Base-by-base conservation (phyloP, 2,329 filamentous ascomycete genomes). In the Aspergillus jensenii region DNA sequence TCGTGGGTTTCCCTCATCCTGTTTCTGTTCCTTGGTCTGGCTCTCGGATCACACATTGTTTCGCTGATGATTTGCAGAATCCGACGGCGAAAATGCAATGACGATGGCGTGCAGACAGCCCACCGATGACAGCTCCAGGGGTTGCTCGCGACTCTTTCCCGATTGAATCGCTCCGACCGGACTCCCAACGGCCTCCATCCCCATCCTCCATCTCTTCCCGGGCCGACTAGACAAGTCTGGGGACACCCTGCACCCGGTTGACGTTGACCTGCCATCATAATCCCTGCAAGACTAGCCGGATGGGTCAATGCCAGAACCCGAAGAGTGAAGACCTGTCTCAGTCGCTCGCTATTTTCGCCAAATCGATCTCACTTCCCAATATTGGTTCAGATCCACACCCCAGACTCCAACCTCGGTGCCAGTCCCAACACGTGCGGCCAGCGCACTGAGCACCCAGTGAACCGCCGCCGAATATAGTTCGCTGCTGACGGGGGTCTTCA, bases 71-170 rank as follows among this genome's bases (percentile, higher is more conserved):
- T 50, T 50, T 19, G 17, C 33, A 50, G 33, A 15, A 35, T 48
- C 12, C 31, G 9, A 35, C 14, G 25, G 27, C 15, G 21, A n/a
- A 37, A n/a, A 37, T 37, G 35, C 35, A 7, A 37, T 37, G 35
- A 14, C 35, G 35, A 37, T 37, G 14, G 35, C 35, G 15, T 37
- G 35, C 35, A 37, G 35, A 37, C 35, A 37, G 35, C 44, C 44
- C 43, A 44, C 41, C 21, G 41, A 6, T 37, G 17, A 49, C 9
- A 12, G 27, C 27, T 9, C 27, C 27, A 11, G 21, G 21, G 21
- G 27, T 14, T 4, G 23, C 49, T 52, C 49, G 49, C 49, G 39
- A 52, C n/a, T 21, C 21, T 52, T 52, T 52, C 49, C 37, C 49
- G 25, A 43, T 52, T 52, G 23, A 14, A 37, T 37, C 27, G 27